phyloP scores from a whole-genome alignment of 192 early-diverging fungal species.

The Fimicolochytrium jonesii region DNA sequence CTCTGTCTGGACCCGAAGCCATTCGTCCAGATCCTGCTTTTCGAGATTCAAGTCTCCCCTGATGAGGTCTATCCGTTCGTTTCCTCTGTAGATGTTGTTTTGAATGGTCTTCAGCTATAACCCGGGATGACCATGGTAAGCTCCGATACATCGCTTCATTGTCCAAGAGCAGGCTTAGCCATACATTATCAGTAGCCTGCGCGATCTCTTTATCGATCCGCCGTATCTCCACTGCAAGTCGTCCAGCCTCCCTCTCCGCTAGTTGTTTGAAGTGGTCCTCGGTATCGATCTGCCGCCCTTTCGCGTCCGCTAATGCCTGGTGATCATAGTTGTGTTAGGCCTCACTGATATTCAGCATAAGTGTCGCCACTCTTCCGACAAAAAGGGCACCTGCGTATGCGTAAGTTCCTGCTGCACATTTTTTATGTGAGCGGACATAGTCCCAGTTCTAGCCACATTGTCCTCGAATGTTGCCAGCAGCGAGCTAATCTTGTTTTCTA shows the following conservation, averaged over 20 bases:
- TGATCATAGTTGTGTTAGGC: too few species aligned
- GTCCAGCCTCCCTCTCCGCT: conserved; percentile 50
- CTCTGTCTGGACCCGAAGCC: conserved; percentile 55
- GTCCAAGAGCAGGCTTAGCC: too few species aligned
- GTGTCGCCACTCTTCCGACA: background rate
- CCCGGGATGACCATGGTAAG: too few species aligned
- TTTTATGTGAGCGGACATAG: conserved; percentile 51
- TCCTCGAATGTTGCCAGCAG: conserved; percentile 46
- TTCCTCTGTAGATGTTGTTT: conserved; percentile 54
- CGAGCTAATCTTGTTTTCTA: conserved; percentile 32
- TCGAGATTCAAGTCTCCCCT: conserved; percentile 51
- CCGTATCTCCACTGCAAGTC: conserved; percentile 46
- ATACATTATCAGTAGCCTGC: conserved; percentile 46
- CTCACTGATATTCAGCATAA: too few species aligned
- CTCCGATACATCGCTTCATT: too few species aligned
- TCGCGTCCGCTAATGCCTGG: conserved; percentile 49
- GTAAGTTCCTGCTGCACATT: conserved; percentile 52
- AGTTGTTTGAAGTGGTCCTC: conserved; percentile 60
- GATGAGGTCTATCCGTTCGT: conserved; percentile 51
- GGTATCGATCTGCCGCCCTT: conserved; percentile 53
- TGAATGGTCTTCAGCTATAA: conserved; percentile 46
- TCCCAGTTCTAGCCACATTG: conserved; percentile 40
- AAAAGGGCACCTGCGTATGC: conserved; percentile 45
- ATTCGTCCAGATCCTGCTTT: conserved; percentile 56
- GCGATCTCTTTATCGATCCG: conserved; percentile 51